These are phyloP conservation scores for Malassezia restricta DNA, from an alignment of 1,284 basidiomycete genomes.

Conservation along the genomic window DNA sequence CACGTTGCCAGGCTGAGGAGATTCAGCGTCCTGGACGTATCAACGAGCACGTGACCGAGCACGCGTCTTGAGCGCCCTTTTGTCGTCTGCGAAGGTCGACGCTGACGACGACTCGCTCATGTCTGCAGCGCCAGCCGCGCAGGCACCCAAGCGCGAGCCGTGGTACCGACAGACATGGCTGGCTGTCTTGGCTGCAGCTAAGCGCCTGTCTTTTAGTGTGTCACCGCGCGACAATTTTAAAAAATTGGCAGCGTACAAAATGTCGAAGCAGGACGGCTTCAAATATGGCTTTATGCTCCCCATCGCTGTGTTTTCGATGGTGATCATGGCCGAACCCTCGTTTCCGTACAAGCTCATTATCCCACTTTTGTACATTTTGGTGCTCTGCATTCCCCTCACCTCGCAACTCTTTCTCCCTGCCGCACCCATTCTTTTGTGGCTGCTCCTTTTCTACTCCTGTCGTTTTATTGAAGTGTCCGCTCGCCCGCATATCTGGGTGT, in stretches of 20 bases:
- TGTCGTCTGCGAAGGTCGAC: neutral
- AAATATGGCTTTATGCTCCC: slow-evolving; percentile 35
- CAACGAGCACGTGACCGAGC: neutral
- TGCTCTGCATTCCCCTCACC: slow-evolving; percentile 70
- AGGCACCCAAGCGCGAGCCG: neutral
- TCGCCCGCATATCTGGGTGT: slow-evolving; percentile 75
- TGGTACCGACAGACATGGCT: neutral
- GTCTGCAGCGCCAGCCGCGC: neutral
- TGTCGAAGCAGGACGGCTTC: slow-evolving; percentile 27
- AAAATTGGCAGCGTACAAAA: slow-evolving; percentile 27
- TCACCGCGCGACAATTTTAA: slow-evolving; percentile 30
- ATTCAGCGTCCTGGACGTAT: neutral
- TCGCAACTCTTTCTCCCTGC: slow-evolving; percentile 86
- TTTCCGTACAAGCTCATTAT: slow-evolving; percentile 69
- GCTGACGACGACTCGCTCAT: neutral
- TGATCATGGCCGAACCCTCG: slow-evolving; percentile 59
- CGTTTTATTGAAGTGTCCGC: slow-evolving; percentile 65
- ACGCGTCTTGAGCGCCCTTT: neutral
- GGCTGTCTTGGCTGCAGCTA: slow-evolving; percentile 21
- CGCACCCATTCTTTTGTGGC: slow-evolving; percentile 68
- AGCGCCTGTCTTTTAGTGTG: slow-evolving; percentile 34
- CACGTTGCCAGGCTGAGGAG: neutral
- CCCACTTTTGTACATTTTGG: slow-evolving; percentile 60
- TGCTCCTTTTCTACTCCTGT: slow-evolving; percentile 61
- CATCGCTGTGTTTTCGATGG: slow-evolving; percentile 60